These are phyloP conservation scores for Ceratobasidium sp. DNA, from an alignment of 1,284 basidiomycete genomes.

Conservation along the genomic window DNA sequence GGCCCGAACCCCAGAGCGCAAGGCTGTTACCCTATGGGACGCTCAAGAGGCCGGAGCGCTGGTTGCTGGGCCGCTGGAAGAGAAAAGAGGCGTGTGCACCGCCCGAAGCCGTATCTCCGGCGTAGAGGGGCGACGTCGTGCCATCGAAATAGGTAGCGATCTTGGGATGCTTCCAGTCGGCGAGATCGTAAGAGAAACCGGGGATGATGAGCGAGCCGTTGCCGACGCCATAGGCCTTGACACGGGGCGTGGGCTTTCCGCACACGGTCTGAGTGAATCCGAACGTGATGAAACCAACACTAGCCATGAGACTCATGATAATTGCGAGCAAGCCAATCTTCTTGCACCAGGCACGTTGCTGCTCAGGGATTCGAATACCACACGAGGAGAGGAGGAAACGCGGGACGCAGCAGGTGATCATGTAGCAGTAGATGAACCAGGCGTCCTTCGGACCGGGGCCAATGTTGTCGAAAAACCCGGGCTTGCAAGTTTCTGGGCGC, in stretches of 20 bases:
- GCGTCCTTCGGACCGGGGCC: slow-evolving; percentile 89
- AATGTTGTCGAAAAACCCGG: slow-evolving; percentile 76
- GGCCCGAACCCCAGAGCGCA: slow-evolving; percentile 63
- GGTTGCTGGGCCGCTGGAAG: slow-evolving; percentile 92
- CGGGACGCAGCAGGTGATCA: slow-evolving; percentile 89
- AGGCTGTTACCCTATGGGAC: slow-evolving; percentile 79
- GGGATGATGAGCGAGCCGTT: slow-evolving; percentile 91
- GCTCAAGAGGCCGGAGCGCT: slow-evolving; percentile 84
- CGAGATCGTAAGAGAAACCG: slow-evolving; percentile 93
- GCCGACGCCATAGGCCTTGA: slow-evolving; percentile 82
- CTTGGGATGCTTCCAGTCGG: slow-evolving; percentile 85
- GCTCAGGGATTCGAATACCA: slow-evolving; percentile 91
- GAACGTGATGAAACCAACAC: slow-evolving; percentile 98
- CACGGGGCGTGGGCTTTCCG: slow-evolving; percentile 85
- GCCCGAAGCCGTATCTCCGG: slow-evolving; percentile 80
- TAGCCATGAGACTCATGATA: slow-evolving; percentile 87
- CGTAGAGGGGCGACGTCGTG: slow-evolving; percentile 84
- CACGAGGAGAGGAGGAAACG: slow-evolving; percentile 75
- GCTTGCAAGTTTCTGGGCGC: slow-evolving; percentile 61
- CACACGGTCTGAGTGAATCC: slow-evolving; percentile 98
- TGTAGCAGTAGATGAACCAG: slow-evolving; percentile 97
- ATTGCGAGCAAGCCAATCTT: slow-evolving; percentile 95
- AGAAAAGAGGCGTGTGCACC: slow-evolving; percentile 93
- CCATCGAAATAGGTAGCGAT: slow-evolving; percentile 80
- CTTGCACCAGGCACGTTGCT: slow-evolving; percentile 97